A percentile compares a stretch with the other conserved stretches of the same genome.
Evolutionary conservation across 768 basidiomycete genomes (phyloP).

Genomic region (Phlegmacium glaucopus): DNA sequence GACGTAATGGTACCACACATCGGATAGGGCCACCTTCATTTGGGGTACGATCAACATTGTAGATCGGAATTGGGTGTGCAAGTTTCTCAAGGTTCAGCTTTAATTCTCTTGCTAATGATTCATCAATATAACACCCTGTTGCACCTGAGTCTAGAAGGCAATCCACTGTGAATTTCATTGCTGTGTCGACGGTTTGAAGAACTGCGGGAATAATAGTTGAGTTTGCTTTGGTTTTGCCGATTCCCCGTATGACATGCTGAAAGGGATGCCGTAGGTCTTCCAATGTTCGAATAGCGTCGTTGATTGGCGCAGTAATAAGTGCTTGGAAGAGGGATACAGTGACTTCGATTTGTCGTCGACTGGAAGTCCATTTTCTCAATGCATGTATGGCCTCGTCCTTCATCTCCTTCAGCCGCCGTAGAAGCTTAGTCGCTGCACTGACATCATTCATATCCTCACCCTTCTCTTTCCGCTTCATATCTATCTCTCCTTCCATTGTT

Average conservation of each 20-base stretch:
- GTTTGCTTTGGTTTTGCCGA: not conserved
- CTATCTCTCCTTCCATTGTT: not conserved
- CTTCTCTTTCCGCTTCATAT: too few species aligned
- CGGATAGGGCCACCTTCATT: conserved; percentile 18
- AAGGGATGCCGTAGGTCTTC: not conserved
- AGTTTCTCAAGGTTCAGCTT: conserved; percentile 1
- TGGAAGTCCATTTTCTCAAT: not conserved
- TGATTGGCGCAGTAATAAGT: not conserved
- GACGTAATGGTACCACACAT: conserved; percentile 13
- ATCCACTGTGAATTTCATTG: not conserved
- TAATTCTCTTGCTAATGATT: not conserved
- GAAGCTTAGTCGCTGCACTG: not conserved
- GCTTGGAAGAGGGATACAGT: conserved; percentile 2
- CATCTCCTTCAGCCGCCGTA: not conserved
- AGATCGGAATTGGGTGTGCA: conserved; percentile 11
- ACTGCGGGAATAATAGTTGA: not conserved
- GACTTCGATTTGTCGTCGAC: not conserved
- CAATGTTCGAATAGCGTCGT: not conserved
- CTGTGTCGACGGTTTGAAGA: conserved; percentile 1
- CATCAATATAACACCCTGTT: conserved; percentile 9
- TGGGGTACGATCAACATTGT: conserved; percentile 17
- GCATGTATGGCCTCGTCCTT: not conserved
- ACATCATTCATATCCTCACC: too few species aligned
- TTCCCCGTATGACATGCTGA: not conserved
- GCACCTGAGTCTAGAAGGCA: conserved; percentile 10